phyloP scores from a whole-genome alignment of 306 rosid genomes.

The Cucumis cinereus region DNA sequence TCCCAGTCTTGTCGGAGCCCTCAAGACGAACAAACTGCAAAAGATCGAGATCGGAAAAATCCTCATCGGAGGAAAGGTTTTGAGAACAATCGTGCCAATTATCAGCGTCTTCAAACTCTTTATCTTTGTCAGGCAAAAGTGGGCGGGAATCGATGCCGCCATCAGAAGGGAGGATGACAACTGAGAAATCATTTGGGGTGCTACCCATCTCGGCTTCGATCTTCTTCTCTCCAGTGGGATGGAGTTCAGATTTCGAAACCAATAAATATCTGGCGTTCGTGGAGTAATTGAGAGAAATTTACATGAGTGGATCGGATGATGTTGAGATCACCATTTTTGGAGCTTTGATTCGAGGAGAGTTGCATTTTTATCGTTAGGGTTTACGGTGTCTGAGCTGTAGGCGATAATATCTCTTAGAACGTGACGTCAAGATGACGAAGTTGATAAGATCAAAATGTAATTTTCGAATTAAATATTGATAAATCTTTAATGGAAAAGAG shows the following conservation, averaged over 20 bases:
- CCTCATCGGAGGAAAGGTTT: slow-evolving; percentile 59
- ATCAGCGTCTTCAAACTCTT: slow-evolving; percentile 31
- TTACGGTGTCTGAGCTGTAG: background rate
- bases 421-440: background rate
- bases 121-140: slow-evolving; percentile 23
- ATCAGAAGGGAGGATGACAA: slow-evolving; percentile 67
- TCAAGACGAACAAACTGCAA: slow-evolving; percentile 55
- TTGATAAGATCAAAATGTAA: background rate
- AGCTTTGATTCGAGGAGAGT: background rate
- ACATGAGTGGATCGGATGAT: background rate
- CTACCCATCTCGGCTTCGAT: slow-evolving; percentile 37
- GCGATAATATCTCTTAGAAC: background rate
- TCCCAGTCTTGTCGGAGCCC: slow-evolving; percentile 55
- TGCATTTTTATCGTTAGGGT: background rate
- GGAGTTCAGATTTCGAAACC: background rate
- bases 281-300: background rate
- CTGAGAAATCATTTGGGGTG: slow-evolving; percentile 72
- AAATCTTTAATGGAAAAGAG: no score
- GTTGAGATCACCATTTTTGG: background rate
- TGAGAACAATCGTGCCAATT: slow-evolving; percentile 79
- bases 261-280: background rate
- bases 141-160: slow-evolving; percentile 69
- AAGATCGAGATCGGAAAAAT: slow-evolving; percentile 81
- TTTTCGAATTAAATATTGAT: no score
- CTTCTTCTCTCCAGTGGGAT: background rate